Evolutionary conservation across 345 rosid species (phyloP), one percentile per base, ranked within the genome.

Genomic region (Hibiscus mutabilis): DNA sequence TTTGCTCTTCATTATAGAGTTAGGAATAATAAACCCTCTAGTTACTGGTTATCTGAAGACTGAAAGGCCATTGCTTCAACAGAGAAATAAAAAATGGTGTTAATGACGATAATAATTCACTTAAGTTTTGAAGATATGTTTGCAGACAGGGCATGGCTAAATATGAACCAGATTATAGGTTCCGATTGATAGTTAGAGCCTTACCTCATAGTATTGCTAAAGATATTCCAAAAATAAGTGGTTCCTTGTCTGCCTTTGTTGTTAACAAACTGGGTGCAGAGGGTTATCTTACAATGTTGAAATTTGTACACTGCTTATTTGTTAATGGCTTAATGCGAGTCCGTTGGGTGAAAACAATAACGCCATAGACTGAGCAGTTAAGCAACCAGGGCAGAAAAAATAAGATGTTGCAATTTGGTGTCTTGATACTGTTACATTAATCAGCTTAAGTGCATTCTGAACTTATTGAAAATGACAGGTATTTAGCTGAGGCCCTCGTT

Each of bases 401-500:
- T 15, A 51, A 51, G 55, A 51, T 51, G 18, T 15, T 15, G 55
- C 55, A 51, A 51, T 16, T 51, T 51, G 55, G 8, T 51, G 15
- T 49, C 55, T 47, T 4, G 55, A 49, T 3, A 15, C 19, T 51
- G 55, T 51, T 16, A 55, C 33, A 62, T 24, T 60, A 18, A 11
- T 47, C 33, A 14, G 51, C 55, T 46, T 31, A 40, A 33, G 33
- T 49, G 61, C 51, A 22, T 31, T 35, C 22, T 44, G 16, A 47
- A 60, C 57, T 71, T 14, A 66, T 21, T 66, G 55, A 70, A 37
- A 75, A 57, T 49, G 64, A 7, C 78, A 86, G 88, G 84, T 84
- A 81, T 75, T 76, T 86, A 42, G 85, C 90, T 6, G 88, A 86
- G 81, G 85, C 83, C 9, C 81, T 79, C 63, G 82, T 86, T 71